Evolutionary conservation across 2,329 filamentous ascomycete species (phyloP).

Genomic region (Parafenestella ontariensis): DNA sequence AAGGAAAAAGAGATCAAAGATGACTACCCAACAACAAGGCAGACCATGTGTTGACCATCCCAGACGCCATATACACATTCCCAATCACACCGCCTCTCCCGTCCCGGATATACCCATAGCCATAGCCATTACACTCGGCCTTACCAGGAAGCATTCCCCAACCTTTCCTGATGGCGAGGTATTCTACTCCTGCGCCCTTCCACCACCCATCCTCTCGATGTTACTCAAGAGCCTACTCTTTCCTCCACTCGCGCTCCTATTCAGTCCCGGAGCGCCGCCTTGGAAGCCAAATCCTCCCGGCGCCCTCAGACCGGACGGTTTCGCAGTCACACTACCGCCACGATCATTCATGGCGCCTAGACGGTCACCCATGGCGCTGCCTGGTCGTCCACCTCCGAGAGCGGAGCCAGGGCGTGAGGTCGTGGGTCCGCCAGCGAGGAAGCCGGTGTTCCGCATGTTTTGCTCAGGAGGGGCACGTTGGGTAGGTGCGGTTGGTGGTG

Average conservation of each 20-base stretch:
- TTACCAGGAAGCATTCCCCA: neutral
- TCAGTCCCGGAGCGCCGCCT: constrained; percentile 37
- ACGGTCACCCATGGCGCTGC: constrained; percentile 32
- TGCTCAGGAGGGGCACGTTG: constrained; percentile 24
- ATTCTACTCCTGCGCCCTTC: constrained; percentile 30
- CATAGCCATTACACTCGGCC: neutral
- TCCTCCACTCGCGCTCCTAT: constrained; percentile 41
- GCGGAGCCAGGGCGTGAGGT: constrained; percentile 36
- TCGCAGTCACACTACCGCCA: constrained; percentile 37
- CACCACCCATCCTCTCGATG: constrained; percentile 84
- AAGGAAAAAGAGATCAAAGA: too few species aligned
- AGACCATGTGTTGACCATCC: too few species aligned
- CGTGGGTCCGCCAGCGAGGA: constrained; percentile 35
- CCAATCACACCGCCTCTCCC: too few species aligned
- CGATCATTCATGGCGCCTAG: constrained; percentile 24
- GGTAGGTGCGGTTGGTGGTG: constrained; percentile 22
- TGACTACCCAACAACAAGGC: too few species aligned
- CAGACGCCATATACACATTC: too few species aligned
- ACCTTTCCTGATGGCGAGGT: neutral
- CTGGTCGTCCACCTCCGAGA: constrained; percentile 33
- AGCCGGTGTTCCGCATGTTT: constrained; percentile 41
- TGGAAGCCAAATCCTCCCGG: constrained; percentile 55
- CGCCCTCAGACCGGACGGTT: constrained; percentile 66
- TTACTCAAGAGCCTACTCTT: constrained; percentile 82
- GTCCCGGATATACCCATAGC: too few species aligned